Evolutionary conservation across 1,284 basidiomycete species (phyloP), one percentile per base, ranked within the genome.

Genomic region (Lentinus polychrous): DNA sequence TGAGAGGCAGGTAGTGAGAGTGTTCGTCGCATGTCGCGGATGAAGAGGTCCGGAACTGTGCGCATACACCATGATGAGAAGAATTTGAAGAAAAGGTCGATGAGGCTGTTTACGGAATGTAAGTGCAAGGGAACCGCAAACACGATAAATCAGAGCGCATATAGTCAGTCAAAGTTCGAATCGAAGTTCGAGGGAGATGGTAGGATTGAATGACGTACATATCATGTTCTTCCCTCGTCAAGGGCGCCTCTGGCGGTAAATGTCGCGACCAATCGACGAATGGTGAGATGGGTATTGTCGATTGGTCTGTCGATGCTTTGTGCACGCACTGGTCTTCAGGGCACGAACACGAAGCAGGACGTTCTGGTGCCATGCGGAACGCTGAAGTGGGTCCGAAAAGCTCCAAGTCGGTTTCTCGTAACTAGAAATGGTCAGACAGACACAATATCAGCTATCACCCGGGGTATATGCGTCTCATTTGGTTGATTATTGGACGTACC

Each of bases 21-120:
- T 51, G 72, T 63, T 50, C 74, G 59, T 58, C 74, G 67, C 78
- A 83, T 80, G 57, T 83, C 81, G 22, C 74, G 68, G 2, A 79
- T 63, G 60, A 83, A 83, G n/a, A 79, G 68, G 34, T 71, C 66
- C 12, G 69, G 69, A 14, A 71, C 57, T 44, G 68, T 59, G 37
- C 68, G 62, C 35, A 67, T 65, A 53, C 76, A 76, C 81, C 81
- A 84, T 3, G 70, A 72, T 4, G 75, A 74, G 63, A 77, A 77
- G 62, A 81, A 82, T 51, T 76, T 75, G 70, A 83, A 81, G 20
- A 76, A 60, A 4, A 79, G 67, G 43, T 78, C 73, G 36, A 85
- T 70, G 1, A 82, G 64, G 65, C 66, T 75, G 45, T 15, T 34
- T 14, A 24, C 22, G n/a, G 15, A 38, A 6, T 22, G 6, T 6